Base-by-base conservation (phyloP, 2,329 filamentous ascomycete genomes). In the Ophiosphaerella korrae region DNA sequence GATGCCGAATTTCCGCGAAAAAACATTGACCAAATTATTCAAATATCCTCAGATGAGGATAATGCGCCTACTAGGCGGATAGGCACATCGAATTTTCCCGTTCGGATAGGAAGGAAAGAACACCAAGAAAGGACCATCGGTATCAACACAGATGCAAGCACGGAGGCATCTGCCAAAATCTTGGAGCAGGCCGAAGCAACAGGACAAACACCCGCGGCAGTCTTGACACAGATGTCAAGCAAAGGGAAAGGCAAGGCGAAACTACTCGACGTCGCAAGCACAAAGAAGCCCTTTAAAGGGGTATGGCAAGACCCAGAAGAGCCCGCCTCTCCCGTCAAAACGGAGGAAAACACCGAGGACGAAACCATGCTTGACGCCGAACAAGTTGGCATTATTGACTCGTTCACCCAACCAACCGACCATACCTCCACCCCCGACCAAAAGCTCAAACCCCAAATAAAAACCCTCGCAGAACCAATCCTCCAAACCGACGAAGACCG, bases 41-140 rank as follows among this genome's bases (percentile, higher is more conserved):
- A 85, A 54, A 79, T 85, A 11, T 77, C 82, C 11, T 82, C 80
- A 42, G 79, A 84, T 48, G 81, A 82, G 26, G 77, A 80, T 39
- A 71, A 75, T 16, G 65, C 63, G 41, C 43, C 44, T 24, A 48
- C 54, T 11, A 47, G 46, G n/a, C 56, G 51, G n/a, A 64, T 64
- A 18, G 56, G 58, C 39, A 56, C 62, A 58, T 55, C 61, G 32
- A 52, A 60, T 24, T 54, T 71, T 41, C 84, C 84, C 5, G 76
- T 85, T 37, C 79, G 84, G n/a, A 76, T 85, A 41, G 75, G 77
- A 48, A 76, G 83, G 52, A 77, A 80, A 58, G 79, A 82, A 53
- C 83, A 85, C 62, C 76, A 80, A 56, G 82, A 84, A 42, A 76
- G 82, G 26, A 73, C 75, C 1, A 69, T 83, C 23, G 80, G 77